Conservation (phyloP, 768 basidiomycete genomes). For the Lentinus tigrinus region DNA sequence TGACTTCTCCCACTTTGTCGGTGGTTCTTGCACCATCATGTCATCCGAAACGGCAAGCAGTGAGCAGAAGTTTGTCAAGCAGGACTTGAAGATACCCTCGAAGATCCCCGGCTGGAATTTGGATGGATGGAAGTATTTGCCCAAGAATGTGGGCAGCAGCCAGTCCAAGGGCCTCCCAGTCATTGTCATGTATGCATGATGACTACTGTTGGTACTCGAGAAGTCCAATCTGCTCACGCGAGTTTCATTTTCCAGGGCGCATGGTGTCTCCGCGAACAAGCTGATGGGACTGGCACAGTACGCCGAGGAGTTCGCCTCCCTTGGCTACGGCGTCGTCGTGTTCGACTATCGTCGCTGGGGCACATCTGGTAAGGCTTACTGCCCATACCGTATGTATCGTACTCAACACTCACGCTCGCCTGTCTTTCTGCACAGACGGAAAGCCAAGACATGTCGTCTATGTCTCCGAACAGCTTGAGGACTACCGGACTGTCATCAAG, state of each 20-base stretch:
- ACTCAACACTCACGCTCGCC: too few species aligned
- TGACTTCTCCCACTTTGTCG: neutral
- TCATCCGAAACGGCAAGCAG: neutral
- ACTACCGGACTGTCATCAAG: conserved; percentile 37
- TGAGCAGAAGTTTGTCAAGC: conserved; percentile 1
- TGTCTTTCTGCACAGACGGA: conserved; percentile 30
- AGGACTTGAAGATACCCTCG: conserved; percentile 32
- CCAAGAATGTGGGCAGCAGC: conserved; percentile 1
- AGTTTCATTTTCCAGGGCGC: conserved; percentile 28
- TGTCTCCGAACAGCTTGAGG: conserved; percentile 36
- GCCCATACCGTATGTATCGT: neutral
- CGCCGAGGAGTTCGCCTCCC: conserved; percentile 30
- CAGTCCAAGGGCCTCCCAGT: conserved; percentile 20
- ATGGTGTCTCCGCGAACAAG: conserved; percentile 34
- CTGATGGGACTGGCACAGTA: conserved; percentile 31
- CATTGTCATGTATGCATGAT: conserved; percentile 33
- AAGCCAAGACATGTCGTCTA: conserved; percentile 29
- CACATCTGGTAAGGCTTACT: conserved; percentile 27
- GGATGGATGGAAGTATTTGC: conserved; percentile 36
- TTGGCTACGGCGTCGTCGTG: conserved; percentile 34
- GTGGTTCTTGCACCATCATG: too few species aligned
- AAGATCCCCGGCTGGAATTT: conserved; percentile 31
- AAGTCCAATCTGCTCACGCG: neutral
- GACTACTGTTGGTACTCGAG: neutral
- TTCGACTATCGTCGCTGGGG: conserved; percentile 43